phyloP scores from a whole-genome alignment of 1,139 yeast species.

The Candida dubliniensis region DNA sequence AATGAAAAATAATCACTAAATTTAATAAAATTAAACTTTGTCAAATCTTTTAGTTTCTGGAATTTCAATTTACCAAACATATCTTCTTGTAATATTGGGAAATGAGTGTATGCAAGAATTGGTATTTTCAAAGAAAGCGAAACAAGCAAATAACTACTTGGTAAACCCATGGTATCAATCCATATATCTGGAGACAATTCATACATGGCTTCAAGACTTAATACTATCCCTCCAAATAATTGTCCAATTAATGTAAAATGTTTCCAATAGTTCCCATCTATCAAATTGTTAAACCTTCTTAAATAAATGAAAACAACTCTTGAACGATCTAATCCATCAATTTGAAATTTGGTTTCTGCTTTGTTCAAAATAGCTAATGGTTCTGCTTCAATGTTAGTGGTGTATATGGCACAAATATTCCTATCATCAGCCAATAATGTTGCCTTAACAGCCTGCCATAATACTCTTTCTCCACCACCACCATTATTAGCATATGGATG shows the following conservation, averaged over 20 bases:
- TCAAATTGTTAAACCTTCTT: constrained; percentile 53
- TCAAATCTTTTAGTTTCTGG: constrained; percentile 19
- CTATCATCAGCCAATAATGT: constrained; percentile 54
- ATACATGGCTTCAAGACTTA: constrained; percentile 70
- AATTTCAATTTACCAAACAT: constrained; percentile 67
- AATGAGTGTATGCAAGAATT: constrained; percentile 84
- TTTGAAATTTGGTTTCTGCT: constrained; percentile 65
- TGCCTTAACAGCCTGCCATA: constrained; percentile 89
- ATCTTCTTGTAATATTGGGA: constrained; percentile 85
- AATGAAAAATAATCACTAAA: constrained; percentile 25
- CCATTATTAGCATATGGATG: constrained; percentile 97
- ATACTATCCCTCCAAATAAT: constrained; percentile 71
- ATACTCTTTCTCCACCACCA: constrained; percentile 96
- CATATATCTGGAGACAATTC: constrained; percentile 84
- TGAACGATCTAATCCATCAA: constrained; percentile 43
- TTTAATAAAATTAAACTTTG: constrained; percentile 8
- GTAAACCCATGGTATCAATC: constrained; percentile 93
- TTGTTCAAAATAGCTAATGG: constrained; percentile 56
- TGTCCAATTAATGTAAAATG: constrained; percentile 83
- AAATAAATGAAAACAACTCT: constrained; percentile 75
- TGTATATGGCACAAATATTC: constrained; percentile 73
- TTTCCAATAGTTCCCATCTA: constrained; percentile 76
- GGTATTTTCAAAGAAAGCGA: constrained; percentile 62
- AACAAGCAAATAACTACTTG: constrained; percentile 69
- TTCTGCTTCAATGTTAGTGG: constrained; percentile 60